Conservation (phyloP, 371 early-diverging fungal genomes). For the Rhizopus sp. region DNA sequence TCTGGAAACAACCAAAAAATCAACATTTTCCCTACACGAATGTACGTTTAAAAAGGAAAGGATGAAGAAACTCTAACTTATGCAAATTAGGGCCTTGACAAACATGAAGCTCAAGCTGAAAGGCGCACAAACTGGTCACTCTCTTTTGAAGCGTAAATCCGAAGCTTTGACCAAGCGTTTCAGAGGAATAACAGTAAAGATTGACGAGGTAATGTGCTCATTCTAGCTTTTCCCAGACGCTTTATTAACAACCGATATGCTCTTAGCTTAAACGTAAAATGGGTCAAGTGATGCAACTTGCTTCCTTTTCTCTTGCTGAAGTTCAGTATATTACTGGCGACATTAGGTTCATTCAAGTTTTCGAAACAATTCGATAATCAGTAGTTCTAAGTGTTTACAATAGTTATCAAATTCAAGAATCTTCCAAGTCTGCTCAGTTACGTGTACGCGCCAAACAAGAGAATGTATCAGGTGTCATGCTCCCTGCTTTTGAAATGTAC, state of each 20-base stretch:
- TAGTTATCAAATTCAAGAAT: conserved; percentile 94
- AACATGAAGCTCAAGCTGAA: conserved; percentile 95
- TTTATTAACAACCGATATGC: neutral
- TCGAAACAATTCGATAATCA: neutral
- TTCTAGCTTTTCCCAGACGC: neutral
- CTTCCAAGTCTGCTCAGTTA: conserved; percentile 87
- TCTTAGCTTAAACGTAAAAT: conserved; percentile 58
- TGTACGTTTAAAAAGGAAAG: conserved; percentile 53
- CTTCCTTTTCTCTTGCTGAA: conserved; percentile 97
- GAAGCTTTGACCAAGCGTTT: conserved; percentile 98
- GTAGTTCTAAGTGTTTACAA: neutral
- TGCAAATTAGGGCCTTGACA: conserved; percentile 78
- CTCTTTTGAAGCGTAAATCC: conserved; percentile 95
- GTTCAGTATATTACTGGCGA: conserved; percentile 98
- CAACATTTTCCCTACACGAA: conserved; percentile 88
- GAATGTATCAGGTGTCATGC: conserved; percentile 96
- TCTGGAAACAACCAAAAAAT: conserved; percentile 69
- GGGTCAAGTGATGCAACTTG: conserved; percentile 97
- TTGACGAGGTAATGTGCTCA: conserved; percentile 72
- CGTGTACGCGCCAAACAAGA: conserved; percentile 91
- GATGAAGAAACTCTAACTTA: neutral
- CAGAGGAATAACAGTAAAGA: conserved; percentile 92
- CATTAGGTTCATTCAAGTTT: conserved; percentile 63
- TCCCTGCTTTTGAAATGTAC: conserved; percentile 91
- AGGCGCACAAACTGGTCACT: conserved; percentile 99